phyloP scores from a whole-genome alignment of 345 rosid genomes.

The Ceriops tagal region DNA sequence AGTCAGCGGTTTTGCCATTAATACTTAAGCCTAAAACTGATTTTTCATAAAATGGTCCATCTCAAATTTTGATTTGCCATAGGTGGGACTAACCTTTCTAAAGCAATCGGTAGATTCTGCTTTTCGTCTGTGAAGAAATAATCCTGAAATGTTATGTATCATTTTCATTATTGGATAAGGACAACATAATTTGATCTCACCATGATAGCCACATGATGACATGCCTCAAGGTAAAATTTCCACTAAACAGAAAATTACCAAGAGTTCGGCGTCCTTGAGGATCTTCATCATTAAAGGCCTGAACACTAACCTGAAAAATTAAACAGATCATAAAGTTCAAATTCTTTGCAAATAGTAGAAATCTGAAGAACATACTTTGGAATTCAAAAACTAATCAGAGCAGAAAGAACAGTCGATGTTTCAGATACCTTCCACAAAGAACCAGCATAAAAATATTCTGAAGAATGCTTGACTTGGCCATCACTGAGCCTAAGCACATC shows the following conservation, averaged over 20 bases:
- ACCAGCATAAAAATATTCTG: slow-evolving; percentile 89
- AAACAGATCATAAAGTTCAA: slow-evolving; percentile 15
- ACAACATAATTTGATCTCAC: slow-evolving; percentile 14
- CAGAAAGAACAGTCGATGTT: not conserved
- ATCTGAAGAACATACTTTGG: not conserved
- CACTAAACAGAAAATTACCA: slow-evolving; percentile 41
- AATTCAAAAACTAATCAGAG: slow-evolving; percentile 1
- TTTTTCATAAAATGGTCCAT: not conserved
- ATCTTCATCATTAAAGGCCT: slow-evolving; percentile 93
- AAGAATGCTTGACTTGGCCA: slow-evolving; percentile 97
- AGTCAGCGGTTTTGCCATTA: too few relatives aligned
- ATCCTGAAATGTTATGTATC: slow-evolving; percentile 45
- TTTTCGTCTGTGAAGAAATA: slow-evolving; percentile 91
- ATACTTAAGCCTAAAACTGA: not conserved
- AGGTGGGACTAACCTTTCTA: slow-evolving; percentile 58
- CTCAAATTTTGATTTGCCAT: slow-evolving; percentile 3
- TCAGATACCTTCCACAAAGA: slow-evolving; percentile 93
- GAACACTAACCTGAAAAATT: slow-evolving; percentile 72
- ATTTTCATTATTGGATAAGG: slow-evolving; percentile 1
- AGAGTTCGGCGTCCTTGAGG: slow-evolving; percentile 95
- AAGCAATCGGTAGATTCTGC: slow-evolving; percentile 71
- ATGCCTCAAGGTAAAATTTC: slow-evolving; percentile 3
- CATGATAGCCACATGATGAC: slow-evolving; percentile 1
- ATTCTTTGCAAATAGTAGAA: slow-evolving; percentile 2
- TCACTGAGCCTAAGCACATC: slow-evolving; percentile 87